phyloP scores from a whole-genome alignment of 306 rosid genomes.

The Phaseolus lunatus region DNA sequence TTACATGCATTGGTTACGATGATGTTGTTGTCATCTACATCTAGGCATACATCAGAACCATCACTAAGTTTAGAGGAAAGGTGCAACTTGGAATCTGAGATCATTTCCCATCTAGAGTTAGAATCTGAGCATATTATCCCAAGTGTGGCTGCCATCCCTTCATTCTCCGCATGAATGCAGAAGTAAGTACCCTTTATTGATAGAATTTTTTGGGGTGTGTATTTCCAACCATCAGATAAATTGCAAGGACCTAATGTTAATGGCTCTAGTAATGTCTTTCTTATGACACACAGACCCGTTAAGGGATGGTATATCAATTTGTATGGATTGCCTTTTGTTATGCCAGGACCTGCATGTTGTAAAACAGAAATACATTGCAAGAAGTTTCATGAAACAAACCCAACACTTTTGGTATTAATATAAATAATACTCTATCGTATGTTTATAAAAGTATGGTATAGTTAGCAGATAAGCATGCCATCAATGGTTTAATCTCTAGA shows the following conservation, averaged over 20 bases:
- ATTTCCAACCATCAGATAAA: slow-evolving; percentile 66
- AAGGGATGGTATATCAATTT: slow-evolving; percentile 78
- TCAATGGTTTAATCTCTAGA: too few relatives aligned
- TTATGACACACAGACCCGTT: slow-evolving; percentile 70
- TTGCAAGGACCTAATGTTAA: slow-evolving; percentile 67
- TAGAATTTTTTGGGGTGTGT: slow-evolving; percentile 49
- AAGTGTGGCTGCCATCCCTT: slow-evolving; percentile 60
- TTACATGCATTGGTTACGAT: slow-evolving; percentile 77
- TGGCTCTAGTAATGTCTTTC: slow-evolving; percentile 54
- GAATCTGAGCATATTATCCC: slow-evolving; percentile 57
- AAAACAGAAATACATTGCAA: not conserved
- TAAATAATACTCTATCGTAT: too few relatives aligned
- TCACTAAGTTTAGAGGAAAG: slow-evolving; percentile 55
- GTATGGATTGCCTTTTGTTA: slow-evolving; percentile 38
- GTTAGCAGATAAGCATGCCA: too few relatives aligned
- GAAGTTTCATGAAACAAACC: not conserved
- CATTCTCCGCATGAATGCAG: slow-evolving; percentile 63
- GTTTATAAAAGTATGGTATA: too few relatives aligned
- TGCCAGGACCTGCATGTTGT: slow-evolving; percentile 54
- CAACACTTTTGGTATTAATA: too few relatives aligned
- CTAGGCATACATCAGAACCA: slow-evolving; percentile 70
- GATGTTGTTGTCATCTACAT: slow-evolving; percentile 62
- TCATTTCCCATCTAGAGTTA: slow-evolving; percentile 67
- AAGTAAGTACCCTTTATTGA: slow-evolving; percentile 69
- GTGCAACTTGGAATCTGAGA: slow-evolving; percentile 82